These are phyloP conservation scores for Neopestalotiopsis clavispora DNA, from an alignment of 2,329 filamentous ascomycete species.

Conservation along the genomic window DNA sequence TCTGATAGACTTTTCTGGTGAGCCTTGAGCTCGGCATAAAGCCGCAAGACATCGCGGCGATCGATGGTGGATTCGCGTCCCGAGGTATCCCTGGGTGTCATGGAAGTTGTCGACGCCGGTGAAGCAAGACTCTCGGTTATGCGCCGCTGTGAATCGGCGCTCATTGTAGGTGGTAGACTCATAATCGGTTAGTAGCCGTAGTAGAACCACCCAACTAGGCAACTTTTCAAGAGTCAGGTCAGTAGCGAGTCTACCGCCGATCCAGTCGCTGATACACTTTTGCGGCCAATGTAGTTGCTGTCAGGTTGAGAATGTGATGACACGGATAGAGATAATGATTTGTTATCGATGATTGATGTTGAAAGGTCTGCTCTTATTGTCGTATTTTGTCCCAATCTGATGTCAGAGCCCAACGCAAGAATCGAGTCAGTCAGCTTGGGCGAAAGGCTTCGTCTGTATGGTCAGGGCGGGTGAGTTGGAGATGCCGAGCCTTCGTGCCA, in stretches of 20 bases:
- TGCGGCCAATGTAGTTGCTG: background rate
- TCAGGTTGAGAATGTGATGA: background rate
- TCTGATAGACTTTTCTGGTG: background rate
- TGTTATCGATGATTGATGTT: background rate
- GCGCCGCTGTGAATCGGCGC: background rate
- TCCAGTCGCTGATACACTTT: background rate
- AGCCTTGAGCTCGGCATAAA: background rate
- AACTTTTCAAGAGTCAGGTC: too few relatives aligned
- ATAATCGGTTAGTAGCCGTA: background rate
- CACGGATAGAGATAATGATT: background rate
- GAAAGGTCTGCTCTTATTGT: background rate
- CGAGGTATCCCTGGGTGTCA: background rate
- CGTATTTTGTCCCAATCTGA: background rate
- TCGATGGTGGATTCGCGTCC: background rate
- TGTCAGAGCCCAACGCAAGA: background rate
- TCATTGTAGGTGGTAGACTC: background rate
- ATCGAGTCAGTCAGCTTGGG: background rate
- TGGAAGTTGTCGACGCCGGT: background rate
- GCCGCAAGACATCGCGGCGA: background rate
- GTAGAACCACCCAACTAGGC: too few relatives aligned
- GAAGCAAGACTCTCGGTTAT: background rate
- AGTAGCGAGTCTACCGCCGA: background rate
- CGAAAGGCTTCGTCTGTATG: background rate
- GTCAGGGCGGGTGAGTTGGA: slow-evolving; percentile 7
- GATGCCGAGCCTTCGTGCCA: slow-evolving; percentile 10